Conservation (phyloP, 2,329 filamentous ascomycete genomes). For the Penicillium sumatraense region DNA sequence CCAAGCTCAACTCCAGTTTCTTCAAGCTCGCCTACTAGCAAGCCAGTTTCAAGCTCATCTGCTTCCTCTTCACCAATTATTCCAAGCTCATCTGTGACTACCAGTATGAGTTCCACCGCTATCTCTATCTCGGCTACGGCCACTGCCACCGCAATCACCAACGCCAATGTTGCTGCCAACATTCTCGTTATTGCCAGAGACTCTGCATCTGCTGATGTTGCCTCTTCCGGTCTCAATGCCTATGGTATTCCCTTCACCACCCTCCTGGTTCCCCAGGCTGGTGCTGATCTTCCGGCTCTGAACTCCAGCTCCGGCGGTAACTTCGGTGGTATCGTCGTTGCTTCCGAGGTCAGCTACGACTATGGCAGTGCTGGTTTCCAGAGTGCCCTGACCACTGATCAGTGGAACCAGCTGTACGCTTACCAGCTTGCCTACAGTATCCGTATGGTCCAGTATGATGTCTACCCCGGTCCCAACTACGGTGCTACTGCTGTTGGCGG, state of each 20-base stretch:
- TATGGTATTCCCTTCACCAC: conserved; percentile 66
- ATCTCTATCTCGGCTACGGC: conserved; percentile 9
- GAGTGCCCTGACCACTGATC: conserved; percentile 59
- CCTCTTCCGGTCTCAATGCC: conserved; percentile 60
- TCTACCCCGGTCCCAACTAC: conserved; percentile 58
- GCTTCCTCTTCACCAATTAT: neutral
- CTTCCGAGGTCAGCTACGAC: conserved; percentile 60
- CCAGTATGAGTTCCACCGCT: neutral
- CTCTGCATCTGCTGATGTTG: conserved; percentile 52
- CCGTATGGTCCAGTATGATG: conserved; percentile 65
- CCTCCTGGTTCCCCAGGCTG: conserved; percentile 56
- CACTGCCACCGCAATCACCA: conserved; percentile 23
- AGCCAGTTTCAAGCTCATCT: neutral
- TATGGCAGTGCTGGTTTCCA: conserved; percentile 52
- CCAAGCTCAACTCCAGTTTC: neutral
- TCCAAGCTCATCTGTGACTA: neutral
- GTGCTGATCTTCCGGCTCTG: conserved; percentile 57
- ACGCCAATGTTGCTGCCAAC: conserved; percentile 43
- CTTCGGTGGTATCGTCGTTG: conserved; percentile 63
- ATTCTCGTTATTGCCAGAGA: conserved; percentile 63
- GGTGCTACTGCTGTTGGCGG: conserved; percentile 46
- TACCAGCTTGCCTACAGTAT: conserved; percentile 64
- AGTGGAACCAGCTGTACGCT: conserved; percentile 61
- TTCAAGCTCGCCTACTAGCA: neutral
- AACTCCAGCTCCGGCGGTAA: conserved; percentile 58